phyloP scores from a whole-genome alignment of 2,329 filamentous ascomycete species.

The Diaporthe sp. region DNA sequence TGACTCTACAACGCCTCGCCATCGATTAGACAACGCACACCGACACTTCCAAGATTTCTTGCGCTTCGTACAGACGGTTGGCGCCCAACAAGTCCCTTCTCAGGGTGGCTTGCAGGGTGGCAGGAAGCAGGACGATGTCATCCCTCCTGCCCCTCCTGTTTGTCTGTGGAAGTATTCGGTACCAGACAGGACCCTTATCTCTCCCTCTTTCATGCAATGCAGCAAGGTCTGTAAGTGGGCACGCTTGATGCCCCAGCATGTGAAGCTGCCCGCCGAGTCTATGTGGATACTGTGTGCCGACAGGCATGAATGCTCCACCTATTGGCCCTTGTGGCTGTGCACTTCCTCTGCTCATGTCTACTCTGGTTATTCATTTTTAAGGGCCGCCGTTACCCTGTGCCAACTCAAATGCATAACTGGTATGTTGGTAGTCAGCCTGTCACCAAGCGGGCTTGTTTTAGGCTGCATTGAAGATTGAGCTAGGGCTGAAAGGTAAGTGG shows the following conservation, averaged over 20 bases:
- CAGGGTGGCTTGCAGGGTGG: not conserved
- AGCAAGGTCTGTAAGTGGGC: slow-evolving; percentile 27
- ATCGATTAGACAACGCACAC: slow-evolving; percentile 14
- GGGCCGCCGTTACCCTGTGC: not conserved
- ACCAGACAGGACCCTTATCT: not conserved
- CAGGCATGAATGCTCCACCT: not conserved
- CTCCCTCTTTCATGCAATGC: slow-evolving; percentile 21
- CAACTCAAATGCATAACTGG: not conserved
- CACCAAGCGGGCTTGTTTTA: not conserved
- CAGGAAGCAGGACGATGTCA: slow-evolving; percentile 1
- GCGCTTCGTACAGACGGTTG: not conserved
- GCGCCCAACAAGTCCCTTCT: not conserved
- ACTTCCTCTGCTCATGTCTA: not conserved
- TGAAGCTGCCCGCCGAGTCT: not conserved
- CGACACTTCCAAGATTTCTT: slow-evolving; percentile 20
- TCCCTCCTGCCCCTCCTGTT: slow-evolving; percentile 26
- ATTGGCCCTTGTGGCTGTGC: slow-evolving; percentile 5
- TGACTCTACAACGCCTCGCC: not conserved
- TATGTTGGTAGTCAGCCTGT: not conserved
- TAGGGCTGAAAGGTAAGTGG: too few relatives aligned
- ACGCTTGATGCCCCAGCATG: not conserved
- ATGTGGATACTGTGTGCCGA: not conserved
- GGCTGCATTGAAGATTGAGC: not conserved
- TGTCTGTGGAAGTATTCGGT: not conserved
- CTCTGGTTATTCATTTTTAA: not conserved